Evolutionary conservation across 2,329 filamentous ascomycete genomes (phyloP).

Genomic region (Myotisia sp.): DNA sequence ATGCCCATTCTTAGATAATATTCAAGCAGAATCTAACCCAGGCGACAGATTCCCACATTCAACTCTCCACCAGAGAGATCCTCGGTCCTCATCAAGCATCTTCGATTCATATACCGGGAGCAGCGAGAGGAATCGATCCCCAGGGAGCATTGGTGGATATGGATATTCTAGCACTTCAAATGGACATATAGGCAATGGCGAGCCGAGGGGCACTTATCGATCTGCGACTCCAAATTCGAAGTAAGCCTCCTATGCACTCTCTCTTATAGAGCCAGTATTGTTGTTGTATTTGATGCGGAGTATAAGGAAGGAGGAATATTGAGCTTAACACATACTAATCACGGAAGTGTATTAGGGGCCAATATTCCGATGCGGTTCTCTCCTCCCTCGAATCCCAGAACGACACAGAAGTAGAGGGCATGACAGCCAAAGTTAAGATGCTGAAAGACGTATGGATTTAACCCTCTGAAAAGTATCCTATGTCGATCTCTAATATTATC

Average conservation of each 20-base stretch:
- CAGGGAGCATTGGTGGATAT: slow-evolving; percentile 23
- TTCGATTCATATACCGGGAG: slow-evolving; percentile 59
- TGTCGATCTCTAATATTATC: slow-evolving; percentile 3
- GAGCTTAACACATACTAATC: neutral
- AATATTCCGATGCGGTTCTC: slow-evolving; percentile 83
- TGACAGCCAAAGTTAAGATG: slow-evolving; percentile 75
- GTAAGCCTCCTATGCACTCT: slow-evolving; percentile 30
- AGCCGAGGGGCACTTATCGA: slow-evolving; percentile 35
- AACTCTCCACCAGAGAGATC: slow-evolving; percentile 53
- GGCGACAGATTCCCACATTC: slow-evolving; percentile 48
- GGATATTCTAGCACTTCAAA: slow-evolving; percentile 12
- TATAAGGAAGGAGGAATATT: too few relatives aligned
- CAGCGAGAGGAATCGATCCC: slow-evolving; percentile 23
- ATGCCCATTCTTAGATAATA: neutral
- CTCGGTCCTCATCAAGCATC: slow-evolving; percentile 54
- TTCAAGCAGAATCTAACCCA: neutral
- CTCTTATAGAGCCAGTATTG: neutral
- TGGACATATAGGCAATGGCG: slow-evolving; percentile 8
- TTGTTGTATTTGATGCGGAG: neutral
- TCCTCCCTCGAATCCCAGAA: slow-evolving; percentile 94
- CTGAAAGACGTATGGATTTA: slow-evolving; percentile 61
- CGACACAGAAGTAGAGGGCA: slow-evolving; percentile 76
- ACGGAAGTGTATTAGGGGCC: too few relatives aligned
- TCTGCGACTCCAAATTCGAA: slow-evolving; percentile 57
- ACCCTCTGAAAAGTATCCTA: too few relatives aligned